Evolutionary conservation across 2,329 filamentous ascomycete genomes (phyloP), one percentile per base, ranked within the genome.

Genomic region (Lasiodiplodia theobromae): DNA sequence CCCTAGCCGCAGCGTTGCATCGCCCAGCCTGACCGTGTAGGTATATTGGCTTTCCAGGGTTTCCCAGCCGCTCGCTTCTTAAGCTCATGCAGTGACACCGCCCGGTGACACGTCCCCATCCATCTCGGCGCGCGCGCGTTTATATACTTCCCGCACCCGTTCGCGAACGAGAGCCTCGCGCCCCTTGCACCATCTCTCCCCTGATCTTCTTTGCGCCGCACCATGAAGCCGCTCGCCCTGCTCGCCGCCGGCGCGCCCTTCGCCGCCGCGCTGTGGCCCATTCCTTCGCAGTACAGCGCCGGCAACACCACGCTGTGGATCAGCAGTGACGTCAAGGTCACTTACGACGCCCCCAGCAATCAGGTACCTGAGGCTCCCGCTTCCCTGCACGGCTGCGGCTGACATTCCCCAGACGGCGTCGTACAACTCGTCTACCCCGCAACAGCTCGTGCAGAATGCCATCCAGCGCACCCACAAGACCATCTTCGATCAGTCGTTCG

Each of bases 401-500:
- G 23, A 69, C 73, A 47, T 18, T 72, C 21, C 66, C 52, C 38
- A 71, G 70, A 34, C 70, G 28, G 40, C 76, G 75, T 72, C 77
- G 44, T 38, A 38, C 69, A 65, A 44, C 16, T 54, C 53, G 34
- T 44, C 53, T 38, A 57, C 52, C 28, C 58, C 67, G n/a, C 58
- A 69, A 38, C 79, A 87, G 79, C 82, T 86, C 12, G 72, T 86
- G 18, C 75, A 81, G 25, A 80, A 78, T 68, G 84, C 84, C 8
- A 81, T 86, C 38, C 72, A 81, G 25, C 86, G 91, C 57, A 85
- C 90, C 11, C 82, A 89, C 71, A 78, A 85, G 28, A 87, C 85
- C 68, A 88, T 95, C 68, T 91, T 94, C 78, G 80, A 86, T 31
- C 82, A 90, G 69, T 88, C 87, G 72, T 89, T 94, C 70, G 86